phyloP scores from a whole-genome alignment of 108 stramenopile species.

The Bacterosira constricta region DNA sequence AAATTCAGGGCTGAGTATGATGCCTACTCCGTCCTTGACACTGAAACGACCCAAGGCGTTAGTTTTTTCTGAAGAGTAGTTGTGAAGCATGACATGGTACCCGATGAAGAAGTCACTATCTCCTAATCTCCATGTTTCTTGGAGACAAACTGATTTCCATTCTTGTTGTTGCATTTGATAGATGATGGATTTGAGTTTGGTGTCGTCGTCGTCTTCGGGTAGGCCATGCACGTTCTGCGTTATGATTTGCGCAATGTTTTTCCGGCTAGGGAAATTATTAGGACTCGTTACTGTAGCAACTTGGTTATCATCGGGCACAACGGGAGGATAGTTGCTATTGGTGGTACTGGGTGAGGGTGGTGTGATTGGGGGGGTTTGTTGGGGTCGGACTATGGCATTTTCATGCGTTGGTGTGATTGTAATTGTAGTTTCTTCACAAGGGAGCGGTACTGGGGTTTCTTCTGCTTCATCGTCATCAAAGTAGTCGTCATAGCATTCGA shows the following conservation, averaged over 20 bases:
- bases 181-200: neutral
- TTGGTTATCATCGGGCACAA: neutral
- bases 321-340: neutral
- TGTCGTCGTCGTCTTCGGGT: no score
- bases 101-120: neutral
- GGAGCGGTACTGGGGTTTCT: no score
- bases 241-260: neutral
- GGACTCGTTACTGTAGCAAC: neutral
- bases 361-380: no score
- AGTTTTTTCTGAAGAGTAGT: neutral
- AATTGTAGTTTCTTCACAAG: no score
- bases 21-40: neutral
- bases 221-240: slow-evolving; percentile 7
- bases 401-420: no score
- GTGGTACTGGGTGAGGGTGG: no score
- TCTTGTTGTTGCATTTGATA: neutral
- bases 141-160: neutral
- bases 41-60: neutral
- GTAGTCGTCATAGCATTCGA: no score
- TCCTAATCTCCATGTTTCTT: neutral
- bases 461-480: no score
- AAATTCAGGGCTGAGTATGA: no score
- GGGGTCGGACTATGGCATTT: no score
- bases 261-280: no score
- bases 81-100: neutral